Evolutionary conservation across 129 eudicot genomes (phyloP).

Genomic region (Mikania micrantha): DNA sequence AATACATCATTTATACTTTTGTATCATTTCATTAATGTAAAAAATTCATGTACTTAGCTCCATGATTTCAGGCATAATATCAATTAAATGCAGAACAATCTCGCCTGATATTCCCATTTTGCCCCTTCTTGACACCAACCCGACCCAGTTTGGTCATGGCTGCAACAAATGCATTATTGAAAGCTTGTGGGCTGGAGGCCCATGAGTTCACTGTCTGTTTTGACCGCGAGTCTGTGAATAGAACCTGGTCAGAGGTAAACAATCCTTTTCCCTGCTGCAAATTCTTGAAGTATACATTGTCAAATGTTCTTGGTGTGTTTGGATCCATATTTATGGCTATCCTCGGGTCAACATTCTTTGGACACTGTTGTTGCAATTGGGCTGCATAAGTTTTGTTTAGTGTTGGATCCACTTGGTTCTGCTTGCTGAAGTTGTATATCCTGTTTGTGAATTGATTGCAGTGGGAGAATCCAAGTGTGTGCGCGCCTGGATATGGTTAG

Average conservation of each 20-base stretch:
- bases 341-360: conserved; percentile 56
- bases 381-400: conserved; percentile 49
- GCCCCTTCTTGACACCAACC: conserved; percentile 69
- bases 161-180: conserved; percentile 39
- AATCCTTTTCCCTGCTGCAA: conserved; percentile 66
- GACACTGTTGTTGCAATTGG: conserved; percentile 60
- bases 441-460: conserved; percentile 66
- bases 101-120: conserved; percentile 63
- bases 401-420: conserved; percentile 62
- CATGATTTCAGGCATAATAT: not conserved
- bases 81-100: conserved; percentile 61
- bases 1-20: not conserved
- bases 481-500: conserved; percentile 49
- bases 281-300: conserved; percentile 60
- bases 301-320: conserved; percentile 58
- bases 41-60: not conserved
- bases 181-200: conserved; percentile 51
- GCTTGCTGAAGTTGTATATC: conserved; percentile 52
- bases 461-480: conserved; percentile 84
- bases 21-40: not conserved
- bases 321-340: conserved; percentile 79
- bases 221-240: conserved; percentile 61
- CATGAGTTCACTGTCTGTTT: conserved; percentile 41
- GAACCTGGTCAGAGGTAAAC: conserved; percentile 78
- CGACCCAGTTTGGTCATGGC: conserved; percentile 81